A percentile compares a stretch with the other conserved stretches of the same genome.
Conservation (phyloP, 371 early-diverging fungal genomes). For the Chytridium lagenaria region DNA sequence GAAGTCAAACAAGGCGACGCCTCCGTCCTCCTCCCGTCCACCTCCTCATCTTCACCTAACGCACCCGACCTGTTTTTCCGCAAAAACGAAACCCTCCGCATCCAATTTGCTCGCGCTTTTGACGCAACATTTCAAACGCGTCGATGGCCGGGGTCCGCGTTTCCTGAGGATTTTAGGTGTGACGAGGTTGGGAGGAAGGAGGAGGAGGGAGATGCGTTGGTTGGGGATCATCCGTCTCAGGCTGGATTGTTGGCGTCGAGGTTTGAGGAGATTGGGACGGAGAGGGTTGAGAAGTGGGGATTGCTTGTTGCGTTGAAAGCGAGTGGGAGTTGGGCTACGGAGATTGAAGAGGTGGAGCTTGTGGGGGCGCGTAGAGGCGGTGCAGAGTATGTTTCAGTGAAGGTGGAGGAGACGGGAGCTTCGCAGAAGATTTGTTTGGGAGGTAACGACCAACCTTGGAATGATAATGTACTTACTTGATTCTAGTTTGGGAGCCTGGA, state of each 20-base stretch:
- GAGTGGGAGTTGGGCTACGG: constrained; percentile 57
- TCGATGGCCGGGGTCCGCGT: constrained; percentile 42
- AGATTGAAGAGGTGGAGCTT: too few species aligned
- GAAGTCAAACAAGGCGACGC: neutral
- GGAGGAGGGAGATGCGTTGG: constrained; percentile 23
- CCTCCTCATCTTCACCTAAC: constrained; percentile 19
- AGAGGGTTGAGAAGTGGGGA: neutral
- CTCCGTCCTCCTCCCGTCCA: neutral
- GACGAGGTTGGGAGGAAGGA: constrained; percentile 5
- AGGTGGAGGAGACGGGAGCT: too few species aligned
- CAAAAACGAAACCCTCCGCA: constrained; percentile 55
- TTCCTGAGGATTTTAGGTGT: neutral
- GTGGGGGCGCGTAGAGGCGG: too few species aligned
- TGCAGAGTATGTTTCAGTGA: too few species aligned
- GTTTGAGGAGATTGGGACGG: neutral
- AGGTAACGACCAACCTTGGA: too few species aligned
- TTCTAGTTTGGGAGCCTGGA: constrained; percentile 29
- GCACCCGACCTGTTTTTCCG: constrained; percentile 47
- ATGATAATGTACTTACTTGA: too few species aligned
- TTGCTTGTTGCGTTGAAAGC: constrained; percentile 40
- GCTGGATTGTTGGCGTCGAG: neutral
- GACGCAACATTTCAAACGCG: constrained; percentile 54
- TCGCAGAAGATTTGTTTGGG: too few species aligned
- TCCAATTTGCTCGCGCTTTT: constrained; percentile 60
- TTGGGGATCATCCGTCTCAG: constrained; percentile 51